These are phyloP conservation scores for Westerdykella ornata DNA, from an alignment of 2,329 filamentous ascomycete species.

Conservation along the genomic window DNA sequence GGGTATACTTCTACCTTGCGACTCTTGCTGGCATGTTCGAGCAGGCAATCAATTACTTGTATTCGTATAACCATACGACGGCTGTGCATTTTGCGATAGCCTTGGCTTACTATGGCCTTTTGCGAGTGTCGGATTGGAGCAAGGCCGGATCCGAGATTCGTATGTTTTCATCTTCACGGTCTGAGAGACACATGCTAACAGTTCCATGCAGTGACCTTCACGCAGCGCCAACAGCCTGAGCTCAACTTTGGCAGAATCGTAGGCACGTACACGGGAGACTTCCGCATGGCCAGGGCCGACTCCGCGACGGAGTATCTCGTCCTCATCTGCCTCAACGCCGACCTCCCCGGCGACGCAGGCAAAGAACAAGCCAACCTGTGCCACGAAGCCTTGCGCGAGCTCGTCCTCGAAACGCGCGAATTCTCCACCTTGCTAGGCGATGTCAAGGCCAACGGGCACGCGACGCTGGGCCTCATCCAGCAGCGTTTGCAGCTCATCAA, in stretches of 20 bases:
- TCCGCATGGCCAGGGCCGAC: constrained; percentile 81
- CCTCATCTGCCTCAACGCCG: constrained; percentile 84
- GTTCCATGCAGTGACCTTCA: constrained; percentile 54
- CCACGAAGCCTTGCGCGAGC: constrained; percentile 85
- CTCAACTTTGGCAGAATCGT: constrained; percentile 93
- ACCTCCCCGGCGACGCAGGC: constrained; percentile 67
- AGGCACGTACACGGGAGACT: constrained; percentile 92
- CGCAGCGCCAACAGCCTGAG: constrained; percentile 64
- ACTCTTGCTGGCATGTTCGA: constrained; percentile 89
- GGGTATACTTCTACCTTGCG: constrained; percentile 90
- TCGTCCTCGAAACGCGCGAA: constrained; percentile 93
- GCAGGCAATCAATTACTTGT: constrained; percentile 84
- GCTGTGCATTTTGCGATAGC: constrained; percentile 92
- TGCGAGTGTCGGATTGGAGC: constrained; percentile 78
- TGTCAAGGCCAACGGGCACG: constrained; percentile 75
- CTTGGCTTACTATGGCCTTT: constrained; percentile 58
- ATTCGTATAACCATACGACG: constrained; percentile 84
- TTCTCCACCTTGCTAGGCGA: constrained; percentile 93
- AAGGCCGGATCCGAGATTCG: constrained; percentile 57
- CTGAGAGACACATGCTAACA: constrained; percentile 10
- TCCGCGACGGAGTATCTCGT: constrained; percentile 90
- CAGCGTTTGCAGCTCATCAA: constrained; percentile 75
- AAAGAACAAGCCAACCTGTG: constrained; percentile 74
- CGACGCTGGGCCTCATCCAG: constrained; percentile 82
- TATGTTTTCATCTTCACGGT: constrained; percentile 33